These are phyloP conservation scores for Globisporangium megalacanthum DNA, from an alignment of 352 stramenopile genomes.

Conservation along the genomic window DNA sequence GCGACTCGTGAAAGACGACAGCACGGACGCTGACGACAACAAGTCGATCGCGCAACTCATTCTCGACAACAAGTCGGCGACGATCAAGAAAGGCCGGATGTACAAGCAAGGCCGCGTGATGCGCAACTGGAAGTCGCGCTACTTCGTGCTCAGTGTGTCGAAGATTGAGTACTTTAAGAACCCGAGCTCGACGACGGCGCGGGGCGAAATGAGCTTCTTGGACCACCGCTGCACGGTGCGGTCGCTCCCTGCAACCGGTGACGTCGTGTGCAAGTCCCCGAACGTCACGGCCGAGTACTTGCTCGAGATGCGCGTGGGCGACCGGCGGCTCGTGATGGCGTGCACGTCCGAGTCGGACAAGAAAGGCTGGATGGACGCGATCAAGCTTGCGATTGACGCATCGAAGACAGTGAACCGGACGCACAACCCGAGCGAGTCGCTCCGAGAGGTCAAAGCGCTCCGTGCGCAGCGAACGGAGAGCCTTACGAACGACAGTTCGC, in stretches of 20 bases:
- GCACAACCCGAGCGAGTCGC: constrained; percentile 41
- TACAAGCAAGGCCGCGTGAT: constrained; percentile 84
- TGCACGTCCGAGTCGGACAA: constrained; percentile 82
- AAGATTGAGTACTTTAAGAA: constrained; percentile 86
- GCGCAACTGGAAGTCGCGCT: constrained; percentile 84
- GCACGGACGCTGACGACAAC: constrained; percentile 63
- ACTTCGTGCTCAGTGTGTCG: constrained; percentile 83
- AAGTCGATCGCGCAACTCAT: constrained; percentile 83
- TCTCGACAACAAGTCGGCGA: constrained; percentile 78
- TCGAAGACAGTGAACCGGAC: constrained; percentile 78
- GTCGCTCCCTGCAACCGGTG: constrained; percentile 47
- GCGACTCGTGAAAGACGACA: constrained; percentile 67
- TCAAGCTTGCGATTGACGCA: constrained; percentile 81
- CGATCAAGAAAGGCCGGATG: constrained; percentile 86
- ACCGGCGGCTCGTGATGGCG: constrained; percentile 77
- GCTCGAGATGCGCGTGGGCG: constrained; percentile 68
- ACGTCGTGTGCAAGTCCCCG: constrained; percentile 70
- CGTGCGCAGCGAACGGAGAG: constrained; percentile 62
- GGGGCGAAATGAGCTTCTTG: constrained; percentile 77
- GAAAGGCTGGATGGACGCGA: constrained; percentile 81
- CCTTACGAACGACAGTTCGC: constrained; percentile 49
- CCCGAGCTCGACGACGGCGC: constrained; percentile 66
- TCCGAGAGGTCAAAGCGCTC: constrained; percentile 45
- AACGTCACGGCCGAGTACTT: constrained; percentile 67
- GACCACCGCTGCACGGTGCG: constrained; percentile 74